These are phyloP conservation scores for Oryza brachyantha DNA, from an alignment of 176 grass and related monocot genomes.

Conservation along the genomic window DNA sequence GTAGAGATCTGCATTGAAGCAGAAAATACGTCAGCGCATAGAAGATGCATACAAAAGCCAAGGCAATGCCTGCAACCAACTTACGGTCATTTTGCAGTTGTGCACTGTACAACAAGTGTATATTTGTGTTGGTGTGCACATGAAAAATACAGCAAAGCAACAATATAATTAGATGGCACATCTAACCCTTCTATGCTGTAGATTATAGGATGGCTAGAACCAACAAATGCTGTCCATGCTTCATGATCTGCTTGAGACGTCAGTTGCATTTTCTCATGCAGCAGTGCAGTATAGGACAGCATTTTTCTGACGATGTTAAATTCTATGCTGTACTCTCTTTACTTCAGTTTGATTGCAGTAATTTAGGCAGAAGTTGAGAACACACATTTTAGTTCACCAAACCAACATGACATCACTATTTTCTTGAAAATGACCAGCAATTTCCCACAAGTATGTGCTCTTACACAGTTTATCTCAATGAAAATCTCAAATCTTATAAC, in stretches of 20 bases:
- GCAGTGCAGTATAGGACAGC: background rate
- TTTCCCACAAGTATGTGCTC: background rate
- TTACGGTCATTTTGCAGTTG: background rate
- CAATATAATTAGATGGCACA: no score
- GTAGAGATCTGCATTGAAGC: constrained; percentile 76
- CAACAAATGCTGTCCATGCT: background rate
- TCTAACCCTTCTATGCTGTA: background rate
- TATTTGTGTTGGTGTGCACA: background rate
- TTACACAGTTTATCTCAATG: background rate
- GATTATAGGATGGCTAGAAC: background rate
- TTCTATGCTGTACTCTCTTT: background rate
- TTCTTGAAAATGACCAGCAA: background rate
- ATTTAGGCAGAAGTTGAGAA: background rate
- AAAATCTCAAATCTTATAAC: background rate
- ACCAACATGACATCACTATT: constrained; percentile 4
- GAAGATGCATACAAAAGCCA: background rate
- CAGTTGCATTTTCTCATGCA: background rate
- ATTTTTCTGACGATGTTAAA: constrained; percentile 25
- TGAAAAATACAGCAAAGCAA: background rate
- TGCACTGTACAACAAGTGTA: background rate
- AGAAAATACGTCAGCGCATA: constrained; percentile 29
- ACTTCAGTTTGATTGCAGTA: background rate
- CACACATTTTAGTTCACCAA: background rate
- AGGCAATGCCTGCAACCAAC: constrained; percentile 5
- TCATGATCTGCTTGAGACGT: background rate